Conservation (phyloP, 1,139 yeast species). For the Hemisphaericaspora xylanilytica region DNA sequence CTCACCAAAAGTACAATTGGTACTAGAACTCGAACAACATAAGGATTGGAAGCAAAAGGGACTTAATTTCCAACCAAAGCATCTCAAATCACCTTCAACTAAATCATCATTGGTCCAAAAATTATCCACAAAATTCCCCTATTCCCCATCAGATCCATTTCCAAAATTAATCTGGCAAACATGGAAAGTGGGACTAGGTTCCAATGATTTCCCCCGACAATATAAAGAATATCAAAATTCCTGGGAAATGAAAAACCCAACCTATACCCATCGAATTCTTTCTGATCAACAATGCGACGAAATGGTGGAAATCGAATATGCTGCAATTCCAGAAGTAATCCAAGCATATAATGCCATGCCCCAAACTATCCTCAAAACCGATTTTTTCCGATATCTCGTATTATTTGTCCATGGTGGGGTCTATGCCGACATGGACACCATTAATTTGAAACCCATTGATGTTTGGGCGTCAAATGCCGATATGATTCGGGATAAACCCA, state of each 20-base stretch:
- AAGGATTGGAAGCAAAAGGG: constrained; percentile 40
- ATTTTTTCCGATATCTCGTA: constrained; percentile 84
- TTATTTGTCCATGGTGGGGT: constrained; percentile 90
- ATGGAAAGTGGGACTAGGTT: constrained; percentile 71
- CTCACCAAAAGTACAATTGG: constrained; percentile 25
- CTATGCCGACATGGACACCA: constrained; percentile 87
- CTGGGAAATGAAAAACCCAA: constrained; percentile 65
- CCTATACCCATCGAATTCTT: constrained; percentile 68
- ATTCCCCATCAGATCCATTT: constrained; percentile 54
- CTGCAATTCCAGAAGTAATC: constrained; percentile 70
- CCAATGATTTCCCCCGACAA: constrained; percentile 49
- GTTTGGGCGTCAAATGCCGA: constrained; percentile 34
- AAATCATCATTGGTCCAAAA: constrained; percentile 50
- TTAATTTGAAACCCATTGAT: constrained; percentile 37
- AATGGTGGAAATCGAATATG: constrained; percentile 60
- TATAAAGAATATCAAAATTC: constrained; percentile 40
- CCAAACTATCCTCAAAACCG: constrained; percentile 76
- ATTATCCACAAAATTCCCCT: constrained; percentile 68
- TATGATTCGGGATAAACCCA: constrained; percentile 29
- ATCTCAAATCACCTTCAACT: constrained; percentile 30
- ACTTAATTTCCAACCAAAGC: constrained; percentile 8
- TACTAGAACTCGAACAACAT: constrained; percentile 30
- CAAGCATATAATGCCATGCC: constrained; percentile 80
- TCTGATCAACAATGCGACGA: constrained; percentile 70
- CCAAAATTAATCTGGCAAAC: constrained; percentile 93